Conservation (phyloP, 495 filamentous ascomycete species). For the Lindgomyces ingoldianus region DNA sequence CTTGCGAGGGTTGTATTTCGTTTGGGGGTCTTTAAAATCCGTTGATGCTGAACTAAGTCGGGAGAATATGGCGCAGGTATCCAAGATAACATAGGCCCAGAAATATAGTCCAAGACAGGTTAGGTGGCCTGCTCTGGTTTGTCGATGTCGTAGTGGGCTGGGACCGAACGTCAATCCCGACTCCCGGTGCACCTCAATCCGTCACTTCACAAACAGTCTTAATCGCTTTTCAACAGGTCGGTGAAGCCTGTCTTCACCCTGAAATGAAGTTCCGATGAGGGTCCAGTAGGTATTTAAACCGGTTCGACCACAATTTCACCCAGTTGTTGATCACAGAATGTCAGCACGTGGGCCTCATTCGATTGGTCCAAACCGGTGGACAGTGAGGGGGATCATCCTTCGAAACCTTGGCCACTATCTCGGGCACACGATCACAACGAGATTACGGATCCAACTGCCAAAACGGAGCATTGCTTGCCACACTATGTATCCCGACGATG, state of each 20-base stretch:
- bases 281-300: not conserved
- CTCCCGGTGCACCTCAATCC: too few species aligned
- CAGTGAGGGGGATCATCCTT: slow-evolving; percentile 2
- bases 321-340: not conserved
- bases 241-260: not conserved
- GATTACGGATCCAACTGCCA: not conserved
- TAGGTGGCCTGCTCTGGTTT: too few species aligned
- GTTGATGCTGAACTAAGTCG: too few species aligned
- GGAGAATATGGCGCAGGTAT: too few species aligned
- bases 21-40: too few species aligned
- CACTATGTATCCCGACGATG: not conserved
- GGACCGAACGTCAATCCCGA: too few species aligned
- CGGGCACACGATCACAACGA: not conserved
- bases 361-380: not conserved
- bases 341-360: not conserved
- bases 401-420: not conserved
- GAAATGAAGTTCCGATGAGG: too few species aligned
- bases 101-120: too few species aligned
- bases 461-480: not conserved
- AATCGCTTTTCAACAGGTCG: not conserved
- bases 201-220: too few species aligned
- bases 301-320: not conserved
- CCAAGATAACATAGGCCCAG: too few species aligned
- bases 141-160: too few species aligned
- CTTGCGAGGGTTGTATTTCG: not conserved